A percentile compares a stretch with the other conserved stretches of the same genome.
phyloP scores from a whole-genome alignment of 257 asterid species.

The Lithospermum erythrorhizon region DNA sequence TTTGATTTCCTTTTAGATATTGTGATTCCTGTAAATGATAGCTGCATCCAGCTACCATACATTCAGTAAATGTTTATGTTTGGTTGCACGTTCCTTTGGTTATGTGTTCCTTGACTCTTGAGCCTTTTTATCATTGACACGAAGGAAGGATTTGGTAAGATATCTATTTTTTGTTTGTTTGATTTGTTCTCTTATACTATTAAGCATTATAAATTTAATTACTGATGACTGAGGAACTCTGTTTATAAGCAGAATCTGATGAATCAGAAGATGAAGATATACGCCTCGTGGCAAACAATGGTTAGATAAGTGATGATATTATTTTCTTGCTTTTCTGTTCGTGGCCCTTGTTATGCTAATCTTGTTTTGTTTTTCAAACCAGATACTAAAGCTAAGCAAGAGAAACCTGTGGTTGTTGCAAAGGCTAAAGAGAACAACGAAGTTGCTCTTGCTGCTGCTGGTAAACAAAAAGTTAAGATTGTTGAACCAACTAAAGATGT shows the following conservation, averaged over 20 bases:
- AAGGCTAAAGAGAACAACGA: conserved; percentile 20
- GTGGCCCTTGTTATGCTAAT: neutral
- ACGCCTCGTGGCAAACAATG: conserved; percentile 24
- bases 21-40: neutral
- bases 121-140: conserved; percentile 20
- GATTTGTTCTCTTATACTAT: neutral
- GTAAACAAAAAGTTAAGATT: conserved; percentile 56
- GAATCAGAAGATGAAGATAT: conserved; percentile 20
- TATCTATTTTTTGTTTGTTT: neutral
- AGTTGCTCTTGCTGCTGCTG: conserved; percentile 29
- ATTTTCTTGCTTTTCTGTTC: neutral
- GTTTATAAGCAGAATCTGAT: conserved; percentile 32
- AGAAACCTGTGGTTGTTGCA: conserved; percentile 35
- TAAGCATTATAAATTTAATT: no score
- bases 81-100: conserved; percentile 35
- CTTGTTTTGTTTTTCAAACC: conserved; percentile 28
- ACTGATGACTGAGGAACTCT: neutral
- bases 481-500: conserved; percentile 31
- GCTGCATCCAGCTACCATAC: neutral
- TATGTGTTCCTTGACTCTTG: conserved; percentile 45
- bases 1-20: conserved; percentile 8
- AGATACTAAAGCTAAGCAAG: conserved; percentile 29
- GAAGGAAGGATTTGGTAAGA: conserved; percentile 35
- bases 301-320: conserved; percentile 14
- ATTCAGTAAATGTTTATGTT: neutral